These are phyloP conservation scores for Knoxdaviesia capensis DNA, from an alignment of 2,329 filamentous ascomycete genomes.

Conservation along the genomic window DNA sequence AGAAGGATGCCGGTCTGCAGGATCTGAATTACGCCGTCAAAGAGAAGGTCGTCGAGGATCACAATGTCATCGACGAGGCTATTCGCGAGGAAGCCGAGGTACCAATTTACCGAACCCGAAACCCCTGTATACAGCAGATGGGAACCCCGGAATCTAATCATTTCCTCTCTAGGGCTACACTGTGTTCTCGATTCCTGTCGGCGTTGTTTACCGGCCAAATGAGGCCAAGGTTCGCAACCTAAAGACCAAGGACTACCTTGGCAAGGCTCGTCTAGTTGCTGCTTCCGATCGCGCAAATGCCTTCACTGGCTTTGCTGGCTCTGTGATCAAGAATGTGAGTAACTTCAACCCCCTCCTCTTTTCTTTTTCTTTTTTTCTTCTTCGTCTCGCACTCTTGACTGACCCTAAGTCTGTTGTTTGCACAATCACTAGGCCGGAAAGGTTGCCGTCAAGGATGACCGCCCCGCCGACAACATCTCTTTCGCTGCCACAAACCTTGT, in stretches of 20 bases:
- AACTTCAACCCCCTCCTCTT: slow-evolving; percentile 2
- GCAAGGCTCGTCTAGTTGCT: slow-evolving; percentile 84
- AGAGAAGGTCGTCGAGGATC: slow-evolving; percentile 89
- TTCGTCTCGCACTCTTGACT: neutral
- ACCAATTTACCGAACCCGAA: slow-evolving; percentile 5
- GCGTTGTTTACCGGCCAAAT: slow-evolving; percentile 86
- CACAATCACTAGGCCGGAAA: slow-evolving; percentile 22
- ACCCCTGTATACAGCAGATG: slow-evolving; percentile 6
- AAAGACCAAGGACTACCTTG: slow-evolving; percentile 93
- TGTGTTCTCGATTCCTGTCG: slow-evolving; percentile 94
- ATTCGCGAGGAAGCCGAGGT: slow-evolving; percentile 87
- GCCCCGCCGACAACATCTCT: slow-evolving; percentile 66
- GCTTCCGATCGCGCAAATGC: slow-evolving; percentile 64
- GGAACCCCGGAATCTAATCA: slow-evolving; percentile 5
- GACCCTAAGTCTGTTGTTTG: neutral
- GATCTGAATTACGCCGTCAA: slow-evolving; percentile 81
- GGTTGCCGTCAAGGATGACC: slow-evolving; percentile 48
- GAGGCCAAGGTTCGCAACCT: slow-evolving; percentile 96
- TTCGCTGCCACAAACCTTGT: slow-evolving; percentile 88
- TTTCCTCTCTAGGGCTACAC: slow-evolving; percentile 56
- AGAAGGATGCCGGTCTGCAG: slow-evolving; percentile 76
- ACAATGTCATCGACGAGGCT: slow-evolving; percentile 95
- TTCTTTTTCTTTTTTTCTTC: slow-evolving; percentile 3
- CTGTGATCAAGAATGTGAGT: slow-evolving; percentile 55
- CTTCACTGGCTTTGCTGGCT: slow-evolving; percentile 64